Conservation (phyloP, 2,329 filamentous ascomycete species). For the Phyllosticta capitalensis region DNA sequence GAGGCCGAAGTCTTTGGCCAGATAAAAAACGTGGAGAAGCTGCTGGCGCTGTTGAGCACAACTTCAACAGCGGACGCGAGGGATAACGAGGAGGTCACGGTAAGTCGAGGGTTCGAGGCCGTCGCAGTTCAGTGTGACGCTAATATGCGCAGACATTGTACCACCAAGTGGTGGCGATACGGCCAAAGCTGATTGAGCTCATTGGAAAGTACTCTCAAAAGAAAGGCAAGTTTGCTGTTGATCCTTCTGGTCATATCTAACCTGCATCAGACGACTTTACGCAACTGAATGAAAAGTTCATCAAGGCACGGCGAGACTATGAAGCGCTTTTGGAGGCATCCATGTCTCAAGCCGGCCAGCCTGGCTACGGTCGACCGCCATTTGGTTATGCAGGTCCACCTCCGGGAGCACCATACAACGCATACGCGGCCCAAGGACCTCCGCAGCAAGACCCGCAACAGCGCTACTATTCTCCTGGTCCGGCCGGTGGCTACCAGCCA, state of each 20-base stretch:
- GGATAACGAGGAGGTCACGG: slow-evolving; percentile 92
- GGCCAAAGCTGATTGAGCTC: slow-evolving; percentile 92
- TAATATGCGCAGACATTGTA: slow-evolving; percentile 49
- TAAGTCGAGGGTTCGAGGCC: slow-evolving; percentile 35
- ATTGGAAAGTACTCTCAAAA: slow-evolving; percentile 99
- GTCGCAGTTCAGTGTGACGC: slow-evolving; percentile 1
- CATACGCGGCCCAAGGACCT: slow-evolving; percentile 24
- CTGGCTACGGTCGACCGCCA: slow-evolving; percentile 57
- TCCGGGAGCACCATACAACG: slow-evolving; percentile 14
- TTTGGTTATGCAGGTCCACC: slow-evolving; percentile 20
- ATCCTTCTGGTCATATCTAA: slow-evolving; percentile 15
- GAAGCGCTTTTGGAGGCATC: slow-evolving; percentile 91
- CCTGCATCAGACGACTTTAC: slow-evolving; percentile 77
- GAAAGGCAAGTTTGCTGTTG: slow-evolving; percentile 56
- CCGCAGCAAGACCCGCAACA: slow-evolving; percentile 24
- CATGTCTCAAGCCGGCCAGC: slow-evolving; percentile 85
- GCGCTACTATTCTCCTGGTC: slow-evolving; percentile 29
- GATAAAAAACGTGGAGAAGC: slow-evolving; percentile 67
- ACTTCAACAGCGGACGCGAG: slow-evolving; percentile 59
- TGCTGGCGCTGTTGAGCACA: slow-evolving; percentile 84
- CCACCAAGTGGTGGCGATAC: slow-evolving; percentile 85
- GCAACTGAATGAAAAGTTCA: slow-evolving; percentile 97
- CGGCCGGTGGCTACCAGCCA: slow-evolving; percentile 15
- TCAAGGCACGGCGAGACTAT: slow-evolving; percentile 95
- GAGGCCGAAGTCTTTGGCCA: slow-evolving; percentile 71